A percentile compares a stretch with the other conserved stretches of the same genome.
Evolutionary conservation across 2,329 filamentous ascomycete genomes (phyloP).

Genomic region (Penicillium hesseltinei): DNA sequence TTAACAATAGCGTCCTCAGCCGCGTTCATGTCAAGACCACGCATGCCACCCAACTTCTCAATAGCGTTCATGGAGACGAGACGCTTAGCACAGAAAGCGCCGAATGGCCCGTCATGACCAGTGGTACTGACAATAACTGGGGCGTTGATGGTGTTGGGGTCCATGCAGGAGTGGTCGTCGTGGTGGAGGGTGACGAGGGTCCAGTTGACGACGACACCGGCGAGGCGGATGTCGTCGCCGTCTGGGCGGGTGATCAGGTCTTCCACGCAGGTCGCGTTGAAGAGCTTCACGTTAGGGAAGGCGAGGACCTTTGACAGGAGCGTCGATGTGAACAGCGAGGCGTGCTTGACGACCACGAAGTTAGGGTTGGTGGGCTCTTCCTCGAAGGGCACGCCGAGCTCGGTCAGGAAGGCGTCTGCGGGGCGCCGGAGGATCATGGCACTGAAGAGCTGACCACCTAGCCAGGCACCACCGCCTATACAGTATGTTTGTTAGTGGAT

Average conservation of each 20-base stretch:
- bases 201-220: constrained; percentile 95
- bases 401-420: constrained; percentile 77
- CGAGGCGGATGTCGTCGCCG: constrained; percentile 63
- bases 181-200: constrained; percentile 85
- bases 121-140: constrained; percentile 86
- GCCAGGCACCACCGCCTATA: constrained; percentile 79
- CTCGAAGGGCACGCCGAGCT: constrained; percentile 80
- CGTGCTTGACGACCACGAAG: constrained; percentile 92
- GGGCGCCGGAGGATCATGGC: constrained; percentile 96
- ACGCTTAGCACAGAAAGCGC: constrained; percentile 86
- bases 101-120: constrained; percentile 86
- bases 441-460: constrained; percentile 89
- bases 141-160: constrained; percentile 94
- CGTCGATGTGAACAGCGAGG: constrained; percentile 86
- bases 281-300: constrained; percentile 91
- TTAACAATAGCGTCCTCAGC: constrained; percentile 95
- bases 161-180: constrained; percentile 92
- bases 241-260: constrained; percentile 80
- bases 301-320: constrained; percentile 77
- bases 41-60: constrained; percentile 84
- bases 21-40: constrained; percentile 85
- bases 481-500: constrained; percentile 6
- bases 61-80: constrained; percentile 84
- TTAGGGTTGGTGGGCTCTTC: constrained; percentile 83
- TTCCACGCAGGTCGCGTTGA: constrained; percentile 91